Conservation (phyloP, 2,329 filamentous ascomycete species). For the Myotisia sp. region DNA sequence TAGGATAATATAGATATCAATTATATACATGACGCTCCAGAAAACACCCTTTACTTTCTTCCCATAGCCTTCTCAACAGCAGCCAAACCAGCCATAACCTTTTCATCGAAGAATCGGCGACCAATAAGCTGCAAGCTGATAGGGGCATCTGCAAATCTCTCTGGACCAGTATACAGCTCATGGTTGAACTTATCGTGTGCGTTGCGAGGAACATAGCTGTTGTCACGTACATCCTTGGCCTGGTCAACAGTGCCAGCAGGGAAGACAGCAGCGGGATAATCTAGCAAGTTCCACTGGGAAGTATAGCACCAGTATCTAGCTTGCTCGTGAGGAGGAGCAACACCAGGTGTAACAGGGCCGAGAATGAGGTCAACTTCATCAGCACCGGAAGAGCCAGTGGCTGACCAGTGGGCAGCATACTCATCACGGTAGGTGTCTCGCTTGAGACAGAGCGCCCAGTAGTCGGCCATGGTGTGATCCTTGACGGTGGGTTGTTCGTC, state of each 20-base stretch:
- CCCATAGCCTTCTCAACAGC: constrained; percentile 22
- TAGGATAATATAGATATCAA: no score
- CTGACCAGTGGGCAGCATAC: constrained; percentile 35
- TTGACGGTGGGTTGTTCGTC: constrained; percentile 40
- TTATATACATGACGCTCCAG: no score
- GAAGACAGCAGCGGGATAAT: constrained; percentile 50
- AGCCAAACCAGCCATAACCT: constrained; percentile 28
- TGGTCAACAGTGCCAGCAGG: constrained; percentile 39
- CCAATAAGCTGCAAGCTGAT: constrained; percentile 42
- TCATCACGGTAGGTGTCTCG: constrained; percentile 25
- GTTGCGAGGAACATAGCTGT: constrained; percentile 26
- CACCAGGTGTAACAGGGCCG: constrained; percentile 43
- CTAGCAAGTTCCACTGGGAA: constrained; percentile 53
- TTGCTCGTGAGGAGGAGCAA: constrained; percentile 39
- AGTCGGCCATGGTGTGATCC: constrained; percentile 27
- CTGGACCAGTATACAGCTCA: constrained; percentile 34
- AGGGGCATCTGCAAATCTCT: constrained; percentile 36
- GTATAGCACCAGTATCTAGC: constrained; percentile 52
- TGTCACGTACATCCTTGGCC: constrained; percentile 26
- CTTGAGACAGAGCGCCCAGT: constrained; percentile 20
- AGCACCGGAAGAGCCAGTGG: constrained; percentile 20
- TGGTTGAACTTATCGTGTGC: constrained; percentile 36
- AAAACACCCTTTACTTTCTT: constrained; percentile 11
- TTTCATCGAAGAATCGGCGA: constrained; percentile 41
- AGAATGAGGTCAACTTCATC: constrained; percentile 43